phyloP scores from a whole-genome alignment of 306 rosid species.

The Trichosanthes cucumerina region DNA sequence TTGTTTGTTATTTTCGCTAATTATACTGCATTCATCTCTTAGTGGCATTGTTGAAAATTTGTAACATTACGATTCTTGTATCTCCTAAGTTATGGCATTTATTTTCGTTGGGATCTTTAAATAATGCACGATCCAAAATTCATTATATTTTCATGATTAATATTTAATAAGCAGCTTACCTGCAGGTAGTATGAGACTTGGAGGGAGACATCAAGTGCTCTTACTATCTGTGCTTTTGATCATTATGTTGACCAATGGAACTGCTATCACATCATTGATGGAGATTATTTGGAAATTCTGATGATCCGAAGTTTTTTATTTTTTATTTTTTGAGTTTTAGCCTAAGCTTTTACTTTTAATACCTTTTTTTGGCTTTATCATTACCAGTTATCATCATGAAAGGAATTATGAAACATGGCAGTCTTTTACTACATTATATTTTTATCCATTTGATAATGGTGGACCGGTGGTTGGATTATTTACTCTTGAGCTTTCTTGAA shows the following conservation, averaged over 20 bases:
- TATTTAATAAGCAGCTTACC: not conserved
- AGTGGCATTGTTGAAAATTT: not conserved
- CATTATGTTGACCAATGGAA: not conserved
- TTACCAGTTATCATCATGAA: not conserved
- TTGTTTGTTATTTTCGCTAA: not conserved
- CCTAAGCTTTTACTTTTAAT: not conserved
- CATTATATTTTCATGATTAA: not conserved
- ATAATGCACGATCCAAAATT: not conserved
- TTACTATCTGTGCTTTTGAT: not conserved
- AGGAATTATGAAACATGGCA: not conserved
- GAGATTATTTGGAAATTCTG: not conserved
- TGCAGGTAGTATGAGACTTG: not conserved
- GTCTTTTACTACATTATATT: not conserved
- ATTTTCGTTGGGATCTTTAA: not conserved
- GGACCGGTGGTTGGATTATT: not conserved
- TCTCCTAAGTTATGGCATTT: not conserved
- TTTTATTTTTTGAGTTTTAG: not conserved
- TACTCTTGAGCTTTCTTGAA: slow-evolving; percentile 6
- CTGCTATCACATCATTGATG: not conserved
- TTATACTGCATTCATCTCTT: not conserved
- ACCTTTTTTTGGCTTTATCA: not conserved
- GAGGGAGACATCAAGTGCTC: not conserved
- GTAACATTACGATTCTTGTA: not conserved
- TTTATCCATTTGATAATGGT: not conserved
- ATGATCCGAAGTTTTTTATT: not conserved